phyloP scores from a whole-genome alignment of 805 yeast species.

The Wickerhamomyces queroliae region DNA sequence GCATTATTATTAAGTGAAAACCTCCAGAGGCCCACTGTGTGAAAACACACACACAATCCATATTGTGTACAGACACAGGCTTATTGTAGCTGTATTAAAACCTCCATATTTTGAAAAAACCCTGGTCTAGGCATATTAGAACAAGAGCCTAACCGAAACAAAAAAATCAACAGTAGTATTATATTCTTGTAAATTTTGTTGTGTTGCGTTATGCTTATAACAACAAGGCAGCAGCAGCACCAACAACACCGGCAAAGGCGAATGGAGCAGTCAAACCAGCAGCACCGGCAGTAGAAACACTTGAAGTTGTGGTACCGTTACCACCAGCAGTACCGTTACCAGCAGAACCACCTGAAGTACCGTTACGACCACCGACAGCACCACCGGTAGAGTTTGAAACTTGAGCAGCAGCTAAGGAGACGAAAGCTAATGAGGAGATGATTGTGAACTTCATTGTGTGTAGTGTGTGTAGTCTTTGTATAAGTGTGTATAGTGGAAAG shows the following conservation, averaged over 20 bases:
- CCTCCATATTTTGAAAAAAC: no score
- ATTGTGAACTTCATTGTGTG: background rate
- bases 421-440: background rate
- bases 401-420: background rate
- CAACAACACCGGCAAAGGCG: slow-evolving; percentile 14
- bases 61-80: no score
- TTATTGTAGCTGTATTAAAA: no score
- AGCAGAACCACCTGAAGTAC: slow-evolving; percentile 1
- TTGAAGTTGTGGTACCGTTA: slow-evolving; percentile 1
- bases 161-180: background rate
- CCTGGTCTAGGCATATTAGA: no score
- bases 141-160: background rate
- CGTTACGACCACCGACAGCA: background rate
- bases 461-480: no score
- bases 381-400: slow-evolving; percentile 1
- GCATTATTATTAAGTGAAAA: no score
- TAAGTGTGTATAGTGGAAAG: no score
- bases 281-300: slow-evolving; percentile 18
- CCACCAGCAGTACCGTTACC: slow-evolving; percentile 7
- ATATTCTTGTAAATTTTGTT: background rate
- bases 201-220: slow-evolving; percentile 4
- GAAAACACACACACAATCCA: no score
- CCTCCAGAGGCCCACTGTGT: no score
- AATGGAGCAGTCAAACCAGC: slow-evolving; percentile 10
- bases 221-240: slow-evolving; percentile 17